Conservation (phyloP, 257 asterid species). For the Salvia rosmarinus region DNA sequence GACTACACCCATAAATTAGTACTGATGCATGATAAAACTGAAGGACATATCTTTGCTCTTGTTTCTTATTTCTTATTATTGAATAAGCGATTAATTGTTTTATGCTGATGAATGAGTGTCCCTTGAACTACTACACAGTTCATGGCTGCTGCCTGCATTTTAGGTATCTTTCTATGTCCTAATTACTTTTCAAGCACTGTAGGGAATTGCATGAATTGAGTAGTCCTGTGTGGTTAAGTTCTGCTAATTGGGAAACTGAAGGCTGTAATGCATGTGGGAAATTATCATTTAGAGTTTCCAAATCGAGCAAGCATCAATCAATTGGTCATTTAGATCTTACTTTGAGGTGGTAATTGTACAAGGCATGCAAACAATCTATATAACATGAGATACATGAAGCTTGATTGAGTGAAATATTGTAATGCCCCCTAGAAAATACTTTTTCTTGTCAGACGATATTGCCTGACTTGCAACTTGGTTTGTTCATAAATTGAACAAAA, state of each 20-base stretch:
- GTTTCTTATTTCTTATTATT: background rate
- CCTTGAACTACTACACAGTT: background rate
- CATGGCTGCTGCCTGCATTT: slow-evolving; percentile 14
- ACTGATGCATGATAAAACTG: background rate
- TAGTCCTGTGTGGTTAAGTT: background rate
- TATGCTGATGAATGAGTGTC: background rate
- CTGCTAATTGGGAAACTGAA: background rate
- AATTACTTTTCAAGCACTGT: background rate
- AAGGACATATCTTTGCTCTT: background rate
- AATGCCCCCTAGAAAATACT: background rate
- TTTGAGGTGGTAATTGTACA: background rate
- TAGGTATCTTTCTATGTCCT: background rate
- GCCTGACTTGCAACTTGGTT: background rate
- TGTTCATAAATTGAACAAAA: background rate
- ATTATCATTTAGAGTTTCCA: slow-evolving; percentile 12
- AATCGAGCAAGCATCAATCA: slow-evolving; percentile 10
- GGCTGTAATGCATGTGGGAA: slow-evolving; percentile 6
- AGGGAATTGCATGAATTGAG: background rate
- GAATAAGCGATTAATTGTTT: background rate
- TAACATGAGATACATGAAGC: background rate
- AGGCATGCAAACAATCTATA: background rate
- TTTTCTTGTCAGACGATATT: background rate
- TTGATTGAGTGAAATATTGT: background rate
- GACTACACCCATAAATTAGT: no score
- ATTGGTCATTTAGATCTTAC: background rate